These are phyloP conservation scores for Ophiocordyceps camponoti-floridani DNA, from an alignment of 2,329 filamentous ascomycete species.

Conservation along the genomic window DNA sequence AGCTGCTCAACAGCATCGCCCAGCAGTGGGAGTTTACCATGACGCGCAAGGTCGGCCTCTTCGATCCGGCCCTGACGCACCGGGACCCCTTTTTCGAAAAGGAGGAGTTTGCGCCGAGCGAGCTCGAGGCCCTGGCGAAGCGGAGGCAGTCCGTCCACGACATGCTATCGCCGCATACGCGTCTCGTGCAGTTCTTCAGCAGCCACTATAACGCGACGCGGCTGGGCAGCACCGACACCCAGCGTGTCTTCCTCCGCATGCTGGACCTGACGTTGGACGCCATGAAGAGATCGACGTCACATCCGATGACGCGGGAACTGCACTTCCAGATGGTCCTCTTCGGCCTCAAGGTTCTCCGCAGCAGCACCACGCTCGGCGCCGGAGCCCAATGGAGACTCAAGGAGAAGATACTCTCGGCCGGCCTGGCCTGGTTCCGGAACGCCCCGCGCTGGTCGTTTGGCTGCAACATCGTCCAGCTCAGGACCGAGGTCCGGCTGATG, in stretches of 20 bases:
- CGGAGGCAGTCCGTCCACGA: constrained; percentile 67
- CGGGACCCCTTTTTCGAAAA: constrained; percentile 79
- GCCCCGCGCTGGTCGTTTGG: constrained; percentile 87
- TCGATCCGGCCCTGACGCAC: constrained; percentile 55
- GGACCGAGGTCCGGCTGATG: constrained; percentile 74
- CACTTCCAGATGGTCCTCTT: constrained; percentile 79
- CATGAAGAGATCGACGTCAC: constrained; percentile 49
- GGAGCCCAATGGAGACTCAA: constrained; percentile 66
- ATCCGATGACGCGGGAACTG: constrained; percentile 82
- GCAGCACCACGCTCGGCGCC: constrained; percentile 47
- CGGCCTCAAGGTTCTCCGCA: constrained; percentile 57
- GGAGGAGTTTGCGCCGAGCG: constrained; percentile 84
- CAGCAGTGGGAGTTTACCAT: constrained; percentile 84
- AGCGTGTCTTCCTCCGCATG: constrained; percentile 65
- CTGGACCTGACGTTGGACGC: constrained; percentile 64
- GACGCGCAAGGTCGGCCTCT: constrained; percentile 60
- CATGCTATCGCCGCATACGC: constrained; percentile 69
- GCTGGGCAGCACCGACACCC: constrained; percentile 66
- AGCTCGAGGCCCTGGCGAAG: constrained; percentile 55
- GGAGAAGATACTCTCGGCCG: constrained; percentile 74
- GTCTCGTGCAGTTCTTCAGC: constrained; percentile 71
- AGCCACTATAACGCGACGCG: constrained; percentile 91
- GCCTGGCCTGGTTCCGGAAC: constrained; percentile 72
- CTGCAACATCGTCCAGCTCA: constrained; percentile 81
- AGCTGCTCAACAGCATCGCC: constrained; percentile 70